Base-by-base conservation (phyloP, 2,329 filamentous ascomycete genomes). In the Botryotinia convoluta region DNA sequence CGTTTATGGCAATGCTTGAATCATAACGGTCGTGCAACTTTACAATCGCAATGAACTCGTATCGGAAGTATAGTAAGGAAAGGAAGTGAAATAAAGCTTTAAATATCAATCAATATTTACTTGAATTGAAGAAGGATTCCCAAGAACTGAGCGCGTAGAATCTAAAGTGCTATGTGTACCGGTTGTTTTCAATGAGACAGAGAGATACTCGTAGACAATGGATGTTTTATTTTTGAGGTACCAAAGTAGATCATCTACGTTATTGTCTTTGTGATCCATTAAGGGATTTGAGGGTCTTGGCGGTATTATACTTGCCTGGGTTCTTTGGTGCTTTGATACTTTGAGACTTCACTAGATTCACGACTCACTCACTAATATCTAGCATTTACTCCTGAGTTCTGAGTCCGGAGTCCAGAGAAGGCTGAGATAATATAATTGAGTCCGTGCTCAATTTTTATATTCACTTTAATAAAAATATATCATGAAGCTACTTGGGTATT, bases 1-100 rank as follows among this genome's bases (percentile, higher is more conserved):
- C n/a, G 20, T 74, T 68, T 73, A 73, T 60, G 22, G 60, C 26
- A 70, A 67, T 51, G 51, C 51, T 60, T 48, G 29, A 62, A 71
- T 70, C 72, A 74, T 72, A 61, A 72, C 71, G 62, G 48, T 44
- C 51, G 42, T 69, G 22, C 8, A 48, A 39, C 35, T 57, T 65
- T 51, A 60, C 45, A 37, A 32, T 45, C 61, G 54, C n/a, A 57
- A 45, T 35, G 67, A 68, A 39, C 61, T 68, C 26, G 45, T 20
- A 37, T 18, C 12, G 37, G 16, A 29, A 35, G 35, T 14, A 45
- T 35, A 45, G 29, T 12, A 51, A 64, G 35, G 39, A 69, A 12
- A 57, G 54, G 29, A 39, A 69, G 32, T 26, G 45, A n/a, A 48
- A 62, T 54, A 44, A 71, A 69, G 39, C 8, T 69, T 42, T 37